Evolutionary conservation across 106 monocot genomes (phyloP).

Genomic region (Iris macrosiphon): DNA sequence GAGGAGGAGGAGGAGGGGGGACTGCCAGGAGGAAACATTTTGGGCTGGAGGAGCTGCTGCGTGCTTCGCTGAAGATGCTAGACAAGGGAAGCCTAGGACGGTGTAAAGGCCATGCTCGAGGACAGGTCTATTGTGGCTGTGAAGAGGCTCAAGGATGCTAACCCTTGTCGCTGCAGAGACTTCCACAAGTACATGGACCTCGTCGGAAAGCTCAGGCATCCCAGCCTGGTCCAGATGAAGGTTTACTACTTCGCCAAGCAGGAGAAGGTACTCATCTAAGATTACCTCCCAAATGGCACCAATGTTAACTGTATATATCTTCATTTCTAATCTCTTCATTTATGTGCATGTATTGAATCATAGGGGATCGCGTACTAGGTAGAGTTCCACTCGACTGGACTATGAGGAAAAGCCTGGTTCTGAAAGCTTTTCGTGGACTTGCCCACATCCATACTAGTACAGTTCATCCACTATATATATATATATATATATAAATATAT

Average conservation of each 20-base stretch:
- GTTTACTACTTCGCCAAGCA: conserved; percentile 66
- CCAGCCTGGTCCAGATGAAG: conserved; percentile 40
- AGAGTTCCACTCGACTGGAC: conserved; percentile 44
- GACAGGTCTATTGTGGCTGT: conserved; percentile 48
- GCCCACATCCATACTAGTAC: conserved; percentile 43
- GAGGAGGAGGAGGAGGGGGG: no score
- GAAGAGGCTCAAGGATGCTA: conserved; percentile 49
- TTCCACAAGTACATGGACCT: conserved; percentile 53
- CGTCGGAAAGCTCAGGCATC: conserved; percentile 43
- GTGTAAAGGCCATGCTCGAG: conserved; percentile 54
- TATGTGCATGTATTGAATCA: background rate
- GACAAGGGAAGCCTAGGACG: conserved; percentile 58
- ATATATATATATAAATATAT: no score
- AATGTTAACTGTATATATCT: background rate
- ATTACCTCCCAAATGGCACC: conserved; percentile 51
- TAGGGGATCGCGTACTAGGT: conserved; percentile 27
- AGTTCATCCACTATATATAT: no score
- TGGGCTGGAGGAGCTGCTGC: conserved; percentile 49
- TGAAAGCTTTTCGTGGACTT: conserved; percentile 39
- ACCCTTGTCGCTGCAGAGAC: conserved; percentile 32
- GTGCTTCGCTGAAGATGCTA: conserved; percentile 61
- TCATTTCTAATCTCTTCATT: background rate
- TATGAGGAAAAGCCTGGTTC: conserved; percentile 25
- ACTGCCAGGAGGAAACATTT: no score
- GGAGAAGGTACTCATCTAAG: conserved; percentile 71